Percentiles rank a stretch among this genome's conserved stretches.
These are phyloP conservation scores for Capsella rubella DNA, from an alignment of 441 rosid genomes.

Conservation along the genomic window DNA sequence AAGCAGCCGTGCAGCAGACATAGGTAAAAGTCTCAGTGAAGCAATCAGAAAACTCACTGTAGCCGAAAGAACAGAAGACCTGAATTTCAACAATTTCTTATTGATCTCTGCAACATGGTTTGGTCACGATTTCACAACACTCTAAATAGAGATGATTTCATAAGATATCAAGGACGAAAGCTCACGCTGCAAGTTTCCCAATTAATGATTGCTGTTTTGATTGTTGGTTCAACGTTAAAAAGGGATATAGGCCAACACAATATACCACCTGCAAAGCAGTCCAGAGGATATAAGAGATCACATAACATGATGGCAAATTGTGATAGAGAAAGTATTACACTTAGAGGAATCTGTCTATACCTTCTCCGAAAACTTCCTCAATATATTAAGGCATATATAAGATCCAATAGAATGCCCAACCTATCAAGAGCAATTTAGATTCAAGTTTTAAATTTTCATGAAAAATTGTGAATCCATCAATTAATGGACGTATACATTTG, in stretches of 20 bases:
- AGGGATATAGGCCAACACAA: slow-evolving; percentile 79
- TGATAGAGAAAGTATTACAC: not conserved
- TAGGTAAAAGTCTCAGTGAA: slow-evolving; percentile 64
- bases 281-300: slow-evolving; percentile 24
- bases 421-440: slow-evolving; percentile 48
- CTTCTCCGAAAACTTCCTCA: slow-evolving; percentile 62
- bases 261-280: slow-evolving; percentile 54
- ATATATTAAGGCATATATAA: slow-evolving; percentile 66
- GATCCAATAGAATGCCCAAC: slow-evolving; percentile 92
- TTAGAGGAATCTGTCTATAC: slow-evolving; percentile 45
- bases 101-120: slow-evolving; percentile 13
- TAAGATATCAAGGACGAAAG: not conserved
- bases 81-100: slow-evolving; percentile 49
- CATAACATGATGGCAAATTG: not conserved
- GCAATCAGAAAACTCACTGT: slow-evolving; percentile 56
- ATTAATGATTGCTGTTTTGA: slow-evolving; percentile 61
- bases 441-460: not conserved
- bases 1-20: slow-evolving; percentile 49
- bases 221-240: slow-evolving; percentile 65
- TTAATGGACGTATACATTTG: not conserved
- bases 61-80: slow-evolving; percentile 66
- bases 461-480: not conserved
- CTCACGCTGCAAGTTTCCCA: slow-evolving; percentile 65
- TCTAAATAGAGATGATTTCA: not conserved
- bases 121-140: not conserved